Conservation (phyloP, 2,329 filamentous ascomycete species). For the Verticillium zaregamsianum region DNA sequence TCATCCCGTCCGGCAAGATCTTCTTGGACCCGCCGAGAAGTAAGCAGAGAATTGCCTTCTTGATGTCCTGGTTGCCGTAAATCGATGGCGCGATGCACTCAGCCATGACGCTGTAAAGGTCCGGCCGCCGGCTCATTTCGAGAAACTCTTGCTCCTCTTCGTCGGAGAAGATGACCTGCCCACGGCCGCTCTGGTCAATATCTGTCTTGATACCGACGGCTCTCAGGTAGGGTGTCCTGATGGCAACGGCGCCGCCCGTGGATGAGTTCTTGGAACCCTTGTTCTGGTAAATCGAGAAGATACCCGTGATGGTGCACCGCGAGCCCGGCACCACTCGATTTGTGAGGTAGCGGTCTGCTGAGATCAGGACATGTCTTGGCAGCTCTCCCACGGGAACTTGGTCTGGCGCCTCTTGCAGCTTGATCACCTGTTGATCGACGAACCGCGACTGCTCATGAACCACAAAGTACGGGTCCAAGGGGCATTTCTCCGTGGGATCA, state of each 20-base stretch:
- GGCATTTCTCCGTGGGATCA: conserved; percentile 71
- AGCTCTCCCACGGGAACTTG: conserved; percentile 96
- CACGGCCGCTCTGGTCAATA: conserved; percentile 83
- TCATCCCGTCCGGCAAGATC: conserved; percentile 96
- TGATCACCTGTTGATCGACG: conserved; percentile 96
- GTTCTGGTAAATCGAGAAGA: conserved; percentile 96
- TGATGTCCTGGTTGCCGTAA: conserved; percentile 93
- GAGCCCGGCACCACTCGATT: conserved; percentile 95
- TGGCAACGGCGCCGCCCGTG: conserved; percentile 79
- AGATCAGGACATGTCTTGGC: conserved; percentile 89
- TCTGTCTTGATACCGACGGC: conserved; percentile 91
- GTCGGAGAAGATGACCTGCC: conserved; percentile 78
- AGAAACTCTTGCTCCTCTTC: conserved; percentile 96
- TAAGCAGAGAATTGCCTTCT: conserved; percentile 93
- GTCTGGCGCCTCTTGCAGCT: conserved; percentile 94
- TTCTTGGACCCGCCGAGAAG: conserved; percentile 96
- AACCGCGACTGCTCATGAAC: conserved; percentile 91
- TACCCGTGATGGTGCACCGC: conserved; percentile 90
- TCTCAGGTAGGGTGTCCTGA: conserved; percentile 89
- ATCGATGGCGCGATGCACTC: conserved; percentile 96
- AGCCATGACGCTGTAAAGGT: conserved; percentile 88
- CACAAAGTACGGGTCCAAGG: conserved; percentile 93
- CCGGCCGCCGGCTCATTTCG: conserved; percentile 83
- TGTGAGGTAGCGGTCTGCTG: conserved; percentile 91
- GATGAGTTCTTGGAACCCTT: conserved; percentile 78